A percentile compares a stretch with the other conserved stretches of the same genome.
These are phyloP conservation scores for Malania oleifera DNA, from an alignment of 164 flowering plant species.

Conservation along the genomic window DNA sequence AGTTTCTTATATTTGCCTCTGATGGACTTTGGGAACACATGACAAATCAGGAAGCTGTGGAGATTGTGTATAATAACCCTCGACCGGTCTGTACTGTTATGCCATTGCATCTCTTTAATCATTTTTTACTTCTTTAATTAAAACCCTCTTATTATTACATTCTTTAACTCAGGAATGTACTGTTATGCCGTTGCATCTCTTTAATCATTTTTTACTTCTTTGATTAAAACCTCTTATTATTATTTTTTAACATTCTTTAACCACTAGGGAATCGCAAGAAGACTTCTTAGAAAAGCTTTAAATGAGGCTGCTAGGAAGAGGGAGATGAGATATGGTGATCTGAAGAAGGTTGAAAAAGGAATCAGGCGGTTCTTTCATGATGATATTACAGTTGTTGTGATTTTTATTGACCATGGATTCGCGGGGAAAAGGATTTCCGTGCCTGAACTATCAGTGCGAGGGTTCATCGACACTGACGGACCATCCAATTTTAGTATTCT, in stretches of 20 bases:
- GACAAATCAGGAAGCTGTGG: constrained; percentile 68
- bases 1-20: constrained; percentile 79
- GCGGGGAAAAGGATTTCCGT: constrained; percentile 20
- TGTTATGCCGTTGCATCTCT: too few species aligned
- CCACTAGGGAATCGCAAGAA: constrained; percentile 70
- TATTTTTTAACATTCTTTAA: too few species aligned
- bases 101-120: background rate
- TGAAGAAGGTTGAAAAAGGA: constrained; percentile 49
- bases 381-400: constrained; percentile 74
- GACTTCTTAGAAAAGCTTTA: constrained; percentile 54
- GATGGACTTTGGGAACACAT: constrained; percentile 91
- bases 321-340: constrained; percentile 42
- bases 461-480: constrained; percentile 41
- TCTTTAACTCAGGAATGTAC: too few species aligned
- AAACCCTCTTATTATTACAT: background rate
- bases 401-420: constrained; percentile 60
- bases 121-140: background rate
- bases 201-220: background rate
- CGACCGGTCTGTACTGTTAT: constrained; percentile 39
- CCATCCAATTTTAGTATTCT: constrained; percentile 43
- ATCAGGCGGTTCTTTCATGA: constrained; percentile 57
- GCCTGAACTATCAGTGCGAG: constrained; percentile 45
- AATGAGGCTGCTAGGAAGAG: constrained; percentile 53
- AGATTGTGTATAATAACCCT: constrained; percentile 52
- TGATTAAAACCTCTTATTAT: too few species aligned